Evolutionary conservation across 2,329 filamentous ascomycete species (phyloP).

Genomic region (Emergomyces orientalis): DNA sequence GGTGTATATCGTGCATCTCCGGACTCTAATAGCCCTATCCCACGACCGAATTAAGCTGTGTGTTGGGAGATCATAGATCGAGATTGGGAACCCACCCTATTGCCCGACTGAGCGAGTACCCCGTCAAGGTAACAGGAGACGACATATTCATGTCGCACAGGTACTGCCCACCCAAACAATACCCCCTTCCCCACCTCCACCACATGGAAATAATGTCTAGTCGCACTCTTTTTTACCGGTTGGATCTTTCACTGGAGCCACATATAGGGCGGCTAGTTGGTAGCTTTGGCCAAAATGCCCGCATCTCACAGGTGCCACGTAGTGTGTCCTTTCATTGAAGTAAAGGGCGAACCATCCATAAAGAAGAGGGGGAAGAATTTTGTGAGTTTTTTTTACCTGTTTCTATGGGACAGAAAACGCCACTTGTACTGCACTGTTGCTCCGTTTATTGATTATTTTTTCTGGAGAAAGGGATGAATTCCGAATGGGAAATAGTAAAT

Average conservation of each 20-base stretch:
- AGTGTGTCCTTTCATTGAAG: not conserved
- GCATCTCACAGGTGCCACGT: constrained; percentile 7
- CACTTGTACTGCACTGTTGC: constrained; percentile 4
- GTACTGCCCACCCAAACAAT: not conserved
- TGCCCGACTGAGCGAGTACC: not conserved
- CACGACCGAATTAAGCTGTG: not conserved
- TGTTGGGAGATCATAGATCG: not conserved
- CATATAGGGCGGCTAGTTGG: constrained; percentile 1
- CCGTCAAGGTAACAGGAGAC: not conserved
- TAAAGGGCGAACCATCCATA: not conserved
- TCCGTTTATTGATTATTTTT: not conserved
- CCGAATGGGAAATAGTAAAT: constrained; percentile 1
- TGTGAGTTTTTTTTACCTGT: not conserved
- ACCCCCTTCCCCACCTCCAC: not conserved
- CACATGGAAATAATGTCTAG: constrained; percentile 5
- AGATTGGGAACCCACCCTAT: not conserved
- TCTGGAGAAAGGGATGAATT: not conserved
- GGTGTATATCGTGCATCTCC: not conserved
- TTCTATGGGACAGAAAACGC: constrained; percentile 2
- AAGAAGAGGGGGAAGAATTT: not conserved
- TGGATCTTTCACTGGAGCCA: constrained; percentile 1
- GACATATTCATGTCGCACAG: constrained; percentile 2
- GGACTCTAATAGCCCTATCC: not conserved
- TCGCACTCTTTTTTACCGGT: not conserved
- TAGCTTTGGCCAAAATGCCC: constrained; percentile 1